Conservation (phyloP, 208 protist genomes). For the Leishmania gerbilli region DNA sequence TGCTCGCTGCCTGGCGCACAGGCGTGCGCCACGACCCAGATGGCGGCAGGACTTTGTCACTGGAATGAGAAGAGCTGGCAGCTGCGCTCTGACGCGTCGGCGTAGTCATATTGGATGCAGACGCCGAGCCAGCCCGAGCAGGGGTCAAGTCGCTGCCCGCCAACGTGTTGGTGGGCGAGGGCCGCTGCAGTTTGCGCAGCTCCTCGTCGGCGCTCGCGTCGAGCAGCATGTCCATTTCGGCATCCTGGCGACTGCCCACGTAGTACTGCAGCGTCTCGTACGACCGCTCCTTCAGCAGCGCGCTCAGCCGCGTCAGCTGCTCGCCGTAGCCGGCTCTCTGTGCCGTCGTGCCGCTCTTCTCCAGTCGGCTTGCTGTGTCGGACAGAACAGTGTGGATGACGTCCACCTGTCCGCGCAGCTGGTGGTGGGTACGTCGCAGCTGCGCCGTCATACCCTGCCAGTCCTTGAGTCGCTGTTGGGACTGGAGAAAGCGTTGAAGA, state of each 20-base stretch:
- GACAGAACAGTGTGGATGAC: conserved; percentile 37
- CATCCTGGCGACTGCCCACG: conserved; percentile 21
- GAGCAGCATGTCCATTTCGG: conserved; percentile 11
- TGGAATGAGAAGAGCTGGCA: conserved; percentile 2
- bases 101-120: not conserved
- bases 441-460: conserved; percentile 53
- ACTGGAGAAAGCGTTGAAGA: conserved; percentile 37
- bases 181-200: conserved; percentile 27
- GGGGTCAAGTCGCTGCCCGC: conserved; percentile 14
- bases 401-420: conserved; percentile 38
- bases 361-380: conserved; percentile 38
- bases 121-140: not conserved
- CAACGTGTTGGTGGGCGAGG: conserved; percentile 3
- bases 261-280: conserved; percentile 42
- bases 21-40: not conserved
- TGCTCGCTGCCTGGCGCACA: not conserved
- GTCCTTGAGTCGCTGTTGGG: conserved; percentile 57
- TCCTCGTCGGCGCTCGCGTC: conserved; percentile 34
- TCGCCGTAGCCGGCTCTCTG: not conserved
- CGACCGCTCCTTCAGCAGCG: conserved; percentile 38
- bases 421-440: conserved; percentile 30
- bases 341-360: not conserved
- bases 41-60: not conserved
- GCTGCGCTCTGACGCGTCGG: conserved; percentile 21
- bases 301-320: conserved; percentile 41